Evolutionary conservation across 208 protist species (phyloP), one percentile per base, ranked within the genome.

Genomic region (Zelonia costaricensis): DNA sequence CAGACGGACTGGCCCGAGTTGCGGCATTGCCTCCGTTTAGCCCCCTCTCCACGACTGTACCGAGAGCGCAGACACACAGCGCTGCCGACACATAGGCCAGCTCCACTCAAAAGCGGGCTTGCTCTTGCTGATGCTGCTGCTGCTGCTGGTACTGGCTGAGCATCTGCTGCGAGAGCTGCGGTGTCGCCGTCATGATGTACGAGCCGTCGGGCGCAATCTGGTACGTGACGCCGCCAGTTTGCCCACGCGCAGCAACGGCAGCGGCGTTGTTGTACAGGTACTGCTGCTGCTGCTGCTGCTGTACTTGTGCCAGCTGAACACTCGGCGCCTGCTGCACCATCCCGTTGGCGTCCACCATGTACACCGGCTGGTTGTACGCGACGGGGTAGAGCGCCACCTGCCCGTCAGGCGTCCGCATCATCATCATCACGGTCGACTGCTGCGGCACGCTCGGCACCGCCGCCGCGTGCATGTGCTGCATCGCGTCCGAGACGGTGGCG

Each of bases 391-490:
- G 23, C 22, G 58, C 28, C 58, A 73, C 62, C 23, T 73, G 57
- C 15, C 66, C 66, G 31, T 65, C 51, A n/a, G 58, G 39, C 18
- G 53, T 60, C n/a, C 40, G 31, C 66, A 73, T 66, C 57, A 73
- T 60, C 22, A 73, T 23, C 66, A 73, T 73, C 66, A 73, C 61
- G 15, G 55, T 22, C 15, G 9, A 9, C 36, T 42, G 59, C 43
- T 46, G 51, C 30, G 42, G 38, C 45, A 62, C 36, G 43, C 8
- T 47, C 3, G 62, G 25, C n/a, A 18, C 9, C 13, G 13, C 13
- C 6, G 15, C 43, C 8, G 43, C 27, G 3, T 44, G 20, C 23
- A 48, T 33, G 1, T 4, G 30, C n/a, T 42, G 61, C 49, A 67
- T 22, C 2, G 39, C 36, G 13, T 25, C 31, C 33, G 39, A 27